Percentiles rank a stretch among this genome's conserved stretches.
Conservation (phyloP, 2,329 filamentous ascomycete species). For the Sporothrix phasma region DNA sequence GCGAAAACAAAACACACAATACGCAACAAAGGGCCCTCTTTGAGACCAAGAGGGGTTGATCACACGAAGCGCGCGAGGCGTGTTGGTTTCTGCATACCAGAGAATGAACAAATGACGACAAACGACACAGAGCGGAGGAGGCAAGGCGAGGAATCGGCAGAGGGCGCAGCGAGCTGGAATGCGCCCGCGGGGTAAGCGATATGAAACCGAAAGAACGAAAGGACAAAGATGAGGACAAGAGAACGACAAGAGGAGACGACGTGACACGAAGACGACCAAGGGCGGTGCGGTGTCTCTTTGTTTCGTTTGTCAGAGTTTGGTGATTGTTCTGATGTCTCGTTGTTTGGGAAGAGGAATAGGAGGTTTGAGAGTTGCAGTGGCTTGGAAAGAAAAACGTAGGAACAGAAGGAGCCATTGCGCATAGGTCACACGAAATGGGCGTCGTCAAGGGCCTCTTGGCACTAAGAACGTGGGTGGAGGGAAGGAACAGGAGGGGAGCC, state of each 20-base stretch:
- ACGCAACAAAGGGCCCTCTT: neutral
- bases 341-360: neutral
- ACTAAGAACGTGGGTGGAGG: constrained; percentile 1
- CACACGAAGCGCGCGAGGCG: neutral
- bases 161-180: neutral
- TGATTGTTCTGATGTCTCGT: neutral
- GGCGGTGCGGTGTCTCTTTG: neutral
- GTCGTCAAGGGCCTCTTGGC: neutral
- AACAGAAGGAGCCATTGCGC: neutral
- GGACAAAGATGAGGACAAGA: neutral
- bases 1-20: neutral
- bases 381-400: neutral
- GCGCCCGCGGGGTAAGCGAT: constrained; percentile 8
- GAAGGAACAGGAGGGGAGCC: neutral
- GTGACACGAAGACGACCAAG: neutral
- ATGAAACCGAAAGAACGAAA: neutral
- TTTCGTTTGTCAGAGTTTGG: neutral
- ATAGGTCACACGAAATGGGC: neutral
- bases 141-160: neutral
- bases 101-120: neutral
- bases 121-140: neutral
- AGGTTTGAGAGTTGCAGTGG: neutral
- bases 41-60: neutral
- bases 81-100: constrained; percentile 6
- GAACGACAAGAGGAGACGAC: neutral